phyloP scores from a whole-genome alignment of 2,329 filamentous ascomycete species.

The Cadophora gregata region DNA sequence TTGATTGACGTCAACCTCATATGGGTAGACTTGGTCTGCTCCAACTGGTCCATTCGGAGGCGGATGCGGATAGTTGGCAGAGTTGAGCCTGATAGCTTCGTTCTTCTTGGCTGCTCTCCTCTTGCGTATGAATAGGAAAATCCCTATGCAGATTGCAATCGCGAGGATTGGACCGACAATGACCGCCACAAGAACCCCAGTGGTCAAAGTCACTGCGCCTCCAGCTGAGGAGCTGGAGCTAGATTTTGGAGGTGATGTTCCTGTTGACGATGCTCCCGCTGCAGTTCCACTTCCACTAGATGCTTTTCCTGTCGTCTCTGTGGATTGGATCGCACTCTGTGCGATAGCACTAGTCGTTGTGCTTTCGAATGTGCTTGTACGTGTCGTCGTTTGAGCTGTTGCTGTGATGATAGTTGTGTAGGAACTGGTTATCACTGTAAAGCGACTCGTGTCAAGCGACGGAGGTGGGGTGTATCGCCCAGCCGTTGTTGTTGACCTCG shows the following conservation, averaged over 20 bases:
- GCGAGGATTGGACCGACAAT: conserved; percentile 21
- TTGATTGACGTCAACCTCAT: conserved; percentile 30
- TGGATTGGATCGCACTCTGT: neutral
- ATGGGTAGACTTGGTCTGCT: conserved; percentile 30
- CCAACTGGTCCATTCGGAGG: conserved; percentile 33
- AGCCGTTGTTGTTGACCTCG: conserved; percentile 22
- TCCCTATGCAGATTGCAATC: conserved; percentile 16
- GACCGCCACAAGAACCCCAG: conserved; percentile 25
- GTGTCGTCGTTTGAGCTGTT: conserved; percentile 23
- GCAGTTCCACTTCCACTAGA: neutral
- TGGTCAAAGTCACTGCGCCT: conserved; percentile 16
- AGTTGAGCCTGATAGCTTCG: conserved; percentile 24
- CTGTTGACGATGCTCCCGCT: neutral
- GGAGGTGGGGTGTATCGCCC: conserved; percentile 30
- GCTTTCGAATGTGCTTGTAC: conserved; percentile 28
- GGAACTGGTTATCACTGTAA: conserved; percentile 25
- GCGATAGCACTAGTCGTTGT: conserved; percentile 29
- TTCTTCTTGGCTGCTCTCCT: conserved; percentile 20
- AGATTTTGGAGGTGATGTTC: conserved; percentile 1
- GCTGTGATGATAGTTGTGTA: conserved; percentile 28
- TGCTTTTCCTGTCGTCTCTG: neutral
- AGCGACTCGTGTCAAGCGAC: conserved; percentile 24
- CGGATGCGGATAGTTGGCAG: conserved; percentile 24
- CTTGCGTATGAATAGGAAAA: conserved; percentile 26
- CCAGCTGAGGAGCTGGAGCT: neutral